Evolutionary conservation across 2,329 filamentous ascomycete species (phyloP).

Genomic region (Juglanconis sp.): DNA sequence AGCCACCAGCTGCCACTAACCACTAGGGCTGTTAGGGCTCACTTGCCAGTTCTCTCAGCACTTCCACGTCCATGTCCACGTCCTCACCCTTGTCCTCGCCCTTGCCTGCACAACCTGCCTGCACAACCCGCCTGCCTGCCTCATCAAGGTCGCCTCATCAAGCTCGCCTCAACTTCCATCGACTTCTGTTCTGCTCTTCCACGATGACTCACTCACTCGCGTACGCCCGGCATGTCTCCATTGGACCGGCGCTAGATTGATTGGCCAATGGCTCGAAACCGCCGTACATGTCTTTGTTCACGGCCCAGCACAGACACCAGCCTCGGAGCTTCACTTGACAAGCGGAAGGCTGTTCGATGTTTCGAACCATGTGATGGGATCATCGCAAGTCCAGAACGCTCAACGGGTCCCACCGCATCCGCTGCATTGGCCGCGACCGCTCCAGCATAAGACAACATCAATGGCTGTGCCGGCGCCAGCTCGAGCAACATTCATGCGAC

Average conservation of each 20-base stretch:
- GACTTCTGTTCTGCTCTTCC: neutral
- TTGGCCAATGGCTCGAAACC: neutral
- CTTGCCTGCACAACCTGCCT: too few species aligned
- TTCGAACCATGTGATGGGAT: too few species aligned
- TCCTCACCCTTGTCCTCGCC: too few species aligned
- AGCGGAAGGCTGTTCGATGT: neutral
- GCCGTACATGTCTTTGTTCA: neutral
- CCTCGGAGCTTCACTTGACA: neutral
- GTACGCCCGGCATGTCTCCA: neutral
- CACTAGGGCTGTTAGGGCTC: too few species aligned
- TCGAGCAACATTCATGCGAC: neutral
- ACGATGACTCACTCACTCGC: neutral
- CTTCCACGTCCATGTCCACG: too few species aligned
- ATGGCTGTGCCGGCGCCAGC: neutral
- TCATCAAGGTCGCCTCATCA: neutral
- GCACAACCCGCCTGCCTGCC: neutral
- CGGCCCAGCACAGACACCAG: neutral
- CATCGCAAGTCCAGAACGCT: neutral
- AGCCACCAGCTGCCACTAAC: too few species aligned
- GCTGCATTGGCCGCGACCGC: neutral
- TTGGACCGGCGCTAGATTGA: neutral
- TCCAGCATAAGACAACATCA: neutral
- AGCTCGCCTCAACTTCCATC: neutral
- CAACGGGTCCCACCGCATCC: neutral
- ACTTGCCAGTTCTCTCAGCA: too few species aligned